Conservation (phyloP, 2,329 filamentous ascomycete genomes). For the Aphanoascus verrucosus region DNA sequence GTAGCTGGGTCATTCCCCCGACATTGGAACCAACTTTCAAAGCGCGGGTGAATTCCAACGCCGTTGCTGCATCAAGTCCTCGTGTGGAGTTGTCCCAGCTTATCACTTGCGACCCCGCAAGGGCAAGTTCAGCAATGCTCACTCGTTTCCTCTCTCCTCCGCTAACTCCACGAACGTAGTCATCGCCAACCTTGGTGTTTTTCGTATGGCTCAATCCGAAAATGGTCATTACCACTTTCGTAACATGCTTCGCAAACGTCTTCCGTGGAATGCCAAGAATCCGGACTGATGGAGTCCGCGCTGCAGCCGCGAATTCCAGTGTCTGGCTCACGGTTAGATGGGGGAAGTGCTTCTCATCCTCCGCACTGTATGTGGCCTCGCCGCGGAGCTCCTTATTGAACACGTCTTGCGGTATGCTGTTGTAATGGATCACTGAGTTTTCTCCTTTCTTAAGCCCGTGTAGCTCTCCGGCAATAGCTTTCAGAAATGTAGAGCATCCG, state of each 20-base stretch:
- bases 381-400: constrained; percentile 54
- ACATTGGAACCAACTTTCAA: constrained; percentile 43
- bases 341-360: constrained; percentile 44
- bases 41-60: constrained; percentile 48
- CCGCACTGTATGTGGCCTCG: constrained; percentile 32
- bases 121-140: constrained; percentile 33
- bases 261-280: constrained; percentile 35
- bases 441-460: constrained; percentile 65
- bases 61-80: constrained; percentile 47
- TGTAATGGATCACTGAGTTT: constrained; percentile 68
- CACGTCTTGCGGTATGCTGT: constrained; percentile 51
- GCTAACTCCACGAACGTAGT: constrained; percentile 51
- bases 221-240: constrained; percentile 33
- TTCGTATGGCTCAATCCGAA: constrained; percentile 34
- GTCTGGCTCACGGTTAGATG: constrained; percentile 49
- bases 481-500: constrained; percentile 69
- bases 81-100: constrained; percentile 42
- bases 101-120: constrained; percentile 27
- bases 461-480: constrained; percentile 71
- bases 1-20: constrained; percentile 41
- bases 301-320: constrained; percentile 45
- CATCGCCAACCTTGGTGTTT: constrained; percentile 43
- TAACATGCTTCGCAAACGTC: constrained; percentile 34
- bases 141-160: constrained; percentile 54
- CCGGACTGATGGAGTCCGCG: constrained; percentile 38